These are phyloP conservation scores for Yamadazyma olivae DNA, from an alignment of 805 yeast species.

Conservation along the genomic window DNA sequence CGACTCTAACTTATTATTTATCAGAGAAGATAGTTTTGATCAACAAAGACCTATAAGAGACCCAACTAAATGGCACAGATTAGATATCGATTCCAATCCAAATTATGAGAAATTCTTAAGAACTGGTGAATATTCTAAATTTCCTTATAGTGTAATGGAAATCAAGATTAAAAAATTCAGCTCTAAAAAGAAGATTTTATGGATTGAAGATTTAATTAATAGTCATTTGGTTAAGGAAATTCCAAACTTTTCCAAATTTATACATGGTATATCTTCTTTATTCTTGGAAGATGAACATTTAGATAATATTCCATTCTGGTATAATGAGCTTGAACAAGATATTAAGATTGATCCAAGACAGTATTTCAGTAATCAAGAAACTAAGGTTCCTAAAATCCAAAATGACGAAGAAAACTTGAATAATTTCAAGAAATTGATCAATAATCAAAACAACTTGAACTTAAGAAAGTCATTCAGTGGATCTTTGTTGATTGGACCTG, in stretches of 20 bases:
- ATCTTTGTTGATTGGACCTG: slow-evolving; percentile 17
- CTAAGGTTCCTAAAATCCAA: slow-evolving; percentile 43
- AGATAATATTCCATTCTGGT: slow-evolving; percentile 92
- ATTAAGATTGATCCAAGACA: slow-evolving; percentile 76
- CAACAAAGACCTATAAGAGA: slow-evolving; percentile 83
- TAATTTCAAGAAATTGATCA: slow-evolving; percentile 39
- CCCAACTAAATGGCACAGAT: slow-evolving; percentile 87
- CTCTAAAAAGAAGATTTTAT: slow-evolving; percentile 49
- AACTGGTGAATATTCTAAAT: slow-evolving; percentile 79
- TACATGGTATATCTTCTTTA: slow-evolving; percentile 88
- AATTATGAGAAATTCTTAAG: slow-evolving; percentile 72
- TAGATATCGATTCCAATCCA: slow-evolving; percentile 77
- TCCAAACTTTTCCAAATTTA: slow-evolving; percentile 87
- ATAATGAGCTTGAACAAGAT: slow-evolving; percentile 76
- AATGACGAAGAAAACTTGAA: slow-evolving; percentile 44
- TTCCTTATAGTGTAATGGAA: slow-evolving; percentile 88
- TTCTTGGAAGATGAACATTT: slow-evolving; percentile 88
- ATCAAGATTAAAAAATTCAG: slow-evolving; percentile 50
- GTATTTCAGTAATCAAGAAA: slow-evolving; percentile 50
- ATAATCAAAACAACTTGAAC: slow-evolving; percentile 24
- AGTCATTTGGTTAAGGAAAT: slow-evolving; percentile 88
- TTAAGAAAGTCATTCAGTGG: slow-evolving; percentile 42
- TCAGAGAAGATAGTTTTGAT: slow-evolving; percentile 90
- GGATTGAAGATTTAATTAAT: slow-evolving; percentile 86
- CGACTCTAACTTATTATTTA: slow-evolving; percentile 82